Evolutionary conservation across 164 flowering plant genomes (phyloP).

Genomic region (Hamamelis virginiana): DNA sequence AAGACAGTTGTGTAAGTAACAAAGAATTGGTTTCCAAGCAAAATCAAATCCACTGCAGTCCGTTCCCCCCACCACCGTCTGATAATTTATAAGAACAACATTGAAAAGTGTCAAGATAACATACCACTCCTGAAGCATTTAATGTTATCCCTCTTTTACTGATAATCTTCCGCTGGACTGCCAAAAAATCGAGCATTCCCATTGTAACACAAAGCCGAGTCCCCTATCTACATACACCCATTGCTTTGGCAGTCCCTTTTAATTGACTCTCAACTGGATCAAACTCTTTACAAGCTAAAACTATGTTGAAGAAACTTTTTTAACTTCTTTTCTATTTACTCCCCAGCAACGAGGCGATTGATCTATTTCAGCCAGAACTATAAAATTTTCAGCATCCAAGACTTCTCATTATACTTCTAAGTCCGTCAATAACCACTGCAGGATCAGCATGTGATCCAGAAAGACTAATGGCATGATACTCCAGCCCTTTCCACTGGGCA

Average conservation of each 20-base stretch:
- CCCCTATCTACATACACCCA: background rate
- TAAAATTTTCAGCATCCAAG: constrained; percentile 52
- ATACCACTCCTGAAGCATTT: background rate
- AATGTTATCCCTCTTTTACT: background rate
- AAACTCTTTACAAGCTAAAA: background rate
- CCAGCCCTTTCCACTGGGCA: constrained; percentile 84
- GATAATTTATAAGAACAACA: background rate
- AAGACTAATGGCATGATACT: constrained; percentile 77
- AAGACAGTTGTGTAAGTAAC: background rate
- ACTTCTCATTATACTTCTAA: constrained; percentile 51
- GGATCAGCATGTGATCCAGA: constrained; percentile 70
- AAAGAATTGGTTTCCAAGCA: background rate
- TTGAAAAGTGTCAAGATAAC: background rate
- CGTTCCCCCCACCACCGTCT: background rate
- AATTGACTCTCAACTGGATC: background rate
- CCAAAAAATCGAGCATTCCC: background rate
- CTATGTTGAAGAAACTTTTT: background rate
- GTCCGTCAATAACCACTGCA: constrained; percentile 45
- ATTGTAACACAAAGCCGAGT: background rate
- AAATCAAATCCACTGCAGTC: no score
- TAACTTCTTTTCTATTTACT: background rate
- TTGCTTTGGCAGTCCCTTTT: background rate
- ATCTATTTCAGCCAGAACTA: background rate
- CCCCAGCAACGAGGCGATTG: background rate
- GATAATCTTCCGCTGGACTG: background rate